A percentile compares a stretch with the other conserved stretches of the same genome.
Conservation (phyloP, 331 rosid genomes). For the Cucumis variabilis region DNA sequence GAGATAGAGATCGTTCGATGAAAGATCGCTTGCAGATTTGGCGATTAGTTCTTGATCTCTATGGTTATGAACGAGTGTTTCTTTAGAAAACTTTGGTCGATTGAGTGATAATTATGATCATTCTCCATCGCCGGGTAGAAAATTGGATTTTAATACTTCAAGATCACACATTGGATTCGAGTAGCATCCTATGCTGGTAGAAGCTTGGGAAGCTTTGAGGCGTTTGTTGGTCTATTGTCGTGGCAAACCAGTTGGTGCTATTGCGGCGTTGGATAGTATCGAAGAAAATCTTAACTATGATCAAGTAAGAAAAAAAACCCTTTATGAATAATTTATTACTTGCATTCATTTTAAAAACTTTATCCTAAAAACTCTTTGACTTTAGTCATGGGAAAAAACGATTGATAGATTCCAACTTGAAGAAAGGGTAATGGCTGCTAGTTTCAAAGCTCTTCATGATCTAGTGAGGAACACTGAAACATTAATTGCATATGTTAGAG, state of each 20-base stretch:
- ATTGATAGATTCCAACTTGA: conserved; percentile 81
- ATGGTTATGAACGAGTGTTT: conserved; percentile 36
- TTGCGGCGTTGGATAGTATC: conserved; percentile 80
- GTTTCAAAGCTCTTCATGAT: conserved; percentile 85
- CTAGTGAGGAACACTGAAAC: conserved; percentile 79
- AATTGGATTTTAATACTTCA: conserved; percentile 60
- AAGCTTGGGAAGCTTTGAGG: conserved; percentile 80
- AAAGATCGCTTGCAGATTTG: conserved; percentile 65
- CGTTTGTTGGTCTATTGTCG: conserved; percentile 76
- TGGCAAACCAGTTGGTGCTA: conserved; percentile 84
- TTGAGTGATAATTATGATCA: conserved; percentile 50
- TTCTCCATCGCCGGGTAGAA: conserved; percentile 51
- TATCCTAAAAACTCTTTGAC: conserved; percentile 78
- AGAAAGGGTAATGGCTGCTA: conserved; percentile 95
- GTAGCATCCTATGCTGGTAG: conserved; percentile 59
- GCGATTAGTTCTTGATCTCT: conserved; percentile 61
- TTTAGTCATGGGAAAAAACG: conserved; percentile 92
- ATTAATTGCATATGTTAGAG: conserved; percentile 81
- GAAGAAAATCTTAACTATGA: conserved; percentile 83
- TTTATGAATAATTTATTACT: not conserved
- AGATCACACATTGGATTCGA: conserved; percentile 53
- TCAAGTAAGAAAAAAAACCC: conserved; percentile 56
- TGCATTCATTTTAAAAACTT: conserved; percentile 51
- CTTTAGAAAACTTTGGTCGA: conserved; percentile 48
- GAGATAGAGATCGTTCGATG: conserved; percentile 77